Evolutionary conservation across 495 filamentous ascomycete genomes (phyloP).

Genomic region (Astrothelium macrocarpum): DNA sequence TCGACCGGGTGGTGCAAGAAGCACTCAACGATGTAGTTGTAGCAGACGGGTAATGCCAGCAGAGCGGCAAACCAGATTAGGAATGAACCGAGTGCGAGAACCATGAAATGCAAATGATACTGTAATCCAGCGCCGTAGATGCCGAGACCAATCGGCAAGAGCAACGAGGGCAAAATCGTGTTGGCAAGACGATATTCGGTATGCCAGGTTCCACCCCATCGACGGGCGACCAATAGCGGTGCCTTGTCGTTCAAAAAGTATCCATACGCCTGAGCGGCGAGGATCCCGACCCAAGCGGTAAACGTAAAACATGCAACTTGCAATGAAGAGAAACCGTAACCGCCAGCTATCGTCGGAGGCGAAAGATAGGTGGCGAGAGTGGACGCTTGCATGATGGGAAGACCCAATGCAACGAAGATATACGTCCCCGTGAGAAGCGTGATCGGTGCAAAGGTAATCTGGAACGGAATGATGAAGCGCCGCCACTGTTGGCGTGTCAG

Average conservation of each 20-base stretch:
- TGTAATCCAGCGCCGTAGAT: conserved; percentile 11
- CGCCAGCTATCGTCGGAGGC: conserved; percentile 6
- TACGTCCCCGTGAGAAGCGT: conserved; percentile 7
- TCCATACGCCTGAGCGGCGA: conserved; percentile 9
- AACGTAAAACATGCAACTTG: conserved; percentile 10
- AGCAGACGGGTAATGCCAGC: conserved; percentile 9
- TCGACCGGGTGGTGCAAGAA: conserved; percentile 4
- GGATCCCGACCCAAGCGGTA: conserved; percentile 11
- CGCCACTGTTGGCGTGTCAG: neutral
- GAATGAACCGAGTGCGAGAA: conserved; percentile 11
- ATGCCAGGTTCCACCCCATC: conserved; percentile 7
- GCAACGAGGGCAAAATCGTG: conserved; percentile 5
- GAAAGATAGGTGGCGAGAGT: conserved; percentile 1
- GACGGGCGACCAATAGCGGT: conserved; percentile 9
- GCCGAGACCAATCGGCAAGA: conserved; percentile 9
- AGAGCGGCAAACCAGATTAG: conserved; percentile 7
- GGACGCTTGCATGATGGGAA: conserved; percentile 7
- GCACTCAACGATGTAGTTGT: conserved; percentile 10
- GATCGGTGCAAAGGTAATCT: conserved; percentile 10
- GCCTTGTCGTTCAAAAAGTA: conserved; percentile 13
- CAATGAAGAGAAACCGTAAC: conserved; percentile 5
- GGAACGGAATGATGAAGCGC: conserved; percentile 3
- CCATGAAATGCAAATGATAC: conserved; percentile 15
- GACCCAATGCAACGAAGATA: conserved; percentile 5
- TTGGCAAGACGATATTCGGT: conserved; percentile 10